Evolutionary conservation across 2,329 filamentous ascomycete species (phyloP).

Genomic region (Lachnellula arida): DNA sequence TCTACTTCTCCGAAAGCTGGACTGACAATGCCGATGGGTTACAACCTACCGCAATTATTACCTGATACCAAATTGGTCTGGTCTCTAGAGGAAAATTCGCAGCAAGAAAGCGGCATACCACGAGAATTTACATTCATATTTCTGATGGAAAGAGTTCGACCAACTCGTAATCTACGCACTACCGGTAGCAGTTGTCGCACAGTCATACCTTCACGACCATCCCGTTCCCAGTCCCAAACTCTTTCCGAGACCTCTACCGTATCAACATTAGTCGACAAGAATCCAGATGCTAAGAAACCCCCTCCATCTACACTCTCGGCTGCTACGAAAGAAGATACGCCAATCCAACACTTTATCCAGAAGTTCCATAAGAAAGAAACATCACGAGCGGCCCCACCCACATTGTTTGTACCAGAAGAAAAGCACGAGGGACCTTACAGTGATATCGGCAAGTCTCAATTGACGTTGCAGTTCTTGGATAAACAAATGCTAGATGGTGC

Average conservation of each 20-base stretch:
- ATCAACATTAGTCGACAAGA: neutral
- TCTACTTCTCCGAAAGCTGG: neutral
- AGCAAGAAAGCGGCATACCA: constrained; percentile 45
- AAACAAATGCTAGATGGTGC: neutral
- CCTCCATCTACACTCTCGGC: neutral
- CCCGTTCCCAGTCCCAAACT: neutral
- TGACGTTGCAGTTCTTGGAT: no score
- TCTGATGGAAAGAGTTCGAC: constrained; percentile 32
- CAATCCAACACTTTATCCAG: neutral
- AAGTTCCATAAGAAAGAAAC: neutral
- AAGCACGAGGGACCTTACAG: no score
- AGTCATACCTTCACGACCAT: neutral
- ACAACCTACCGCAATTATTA: neutral
- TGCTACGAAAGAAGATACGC: neutral
- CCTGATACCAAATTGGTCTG: constrained; percentile 38
- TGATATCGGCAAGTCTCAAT: no score
- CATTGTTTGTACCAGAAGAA: no score
- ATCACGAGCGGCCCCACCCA: neutral
- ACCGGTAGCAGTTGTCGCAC: neutral
- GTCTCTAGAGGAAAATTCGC: constrained; percentile 45
- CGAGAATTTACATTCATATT: constrained; percentile 48
- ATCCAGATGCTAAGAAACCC: neutral
- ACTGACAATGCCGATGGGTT: neutral
- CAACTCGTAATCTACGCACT: neutral
- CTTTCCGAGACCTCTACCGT: neutral